These are phyloP conservation scores for Phytophthora nicotianae DNA, from an alignment of 352 stramenopile species.

Conservation along the genomic window DNA sequence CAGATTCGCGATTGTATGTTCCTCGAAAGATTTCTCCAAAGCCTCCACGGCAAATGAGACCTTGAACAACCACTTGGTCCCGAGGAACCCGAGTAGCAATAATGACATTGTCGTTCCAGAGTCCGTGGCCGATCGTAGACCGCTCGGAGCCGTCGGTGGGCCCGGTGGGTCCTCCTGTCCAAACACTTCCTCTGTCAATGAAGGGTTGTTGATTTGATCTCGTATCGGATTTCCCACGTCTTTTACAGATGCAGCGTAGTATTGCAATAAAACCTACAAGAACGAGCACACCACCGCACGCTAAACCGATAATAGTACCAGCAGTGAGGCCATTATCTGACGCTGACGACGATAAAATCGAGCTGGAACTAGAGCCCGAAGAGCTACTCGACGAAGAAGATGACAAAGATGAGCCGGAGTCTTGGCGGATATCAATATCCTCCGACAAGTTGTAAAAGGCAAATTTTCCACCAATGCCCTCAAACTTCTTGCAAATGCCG, in stretches of 20 bases:
- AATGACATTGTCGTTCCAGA: slow-evolving; percentile 16
- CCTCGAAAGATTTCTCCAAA: slow-evolving; percentile 46
- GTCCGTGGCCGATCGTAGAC: not conserved
- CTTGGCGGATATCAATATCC: not conserved
- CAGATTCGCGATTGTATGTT: slow-evolving; percentile 35
- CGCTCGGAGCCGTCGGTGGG: slow-evolving; percentile 2
- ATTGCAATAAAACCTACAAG: slow-evolving; percentile 4
- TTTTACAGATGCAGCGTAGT: not conserved
- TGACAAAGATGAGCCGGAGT: not conserved
- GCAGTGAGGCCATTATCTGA: not conserved
- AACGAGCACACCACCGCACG: not conserved
- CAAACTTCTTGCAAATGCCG: not conserved
- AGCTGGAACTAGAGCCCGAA: not conserved
- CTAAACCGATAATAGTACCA: slow-evolving; percentile 1
- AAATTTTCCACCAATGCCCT: not conserved
- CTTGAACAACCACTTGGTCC: slow-evolving; percentile 2
- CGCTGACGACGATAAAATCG: not conserved
- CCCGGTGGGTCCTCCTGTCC: not conserved
- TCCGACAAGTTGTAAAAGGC: not conserved
- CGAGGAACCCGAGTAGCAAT: slow-evolving; percentile 15
- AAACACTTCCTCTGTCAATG: slow-evolving; percentile 4
- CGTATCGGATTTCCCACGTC: not conserved
- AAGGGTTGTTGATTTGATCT: not conserved
- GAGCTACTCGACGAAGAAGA: not conserved
- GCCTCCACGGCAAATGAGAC: slow-evolving; percentile 23